Conservation (phyloP, 2,329 filamentous ascomycete genomes). For the Emmonsia crescens region DNA sequence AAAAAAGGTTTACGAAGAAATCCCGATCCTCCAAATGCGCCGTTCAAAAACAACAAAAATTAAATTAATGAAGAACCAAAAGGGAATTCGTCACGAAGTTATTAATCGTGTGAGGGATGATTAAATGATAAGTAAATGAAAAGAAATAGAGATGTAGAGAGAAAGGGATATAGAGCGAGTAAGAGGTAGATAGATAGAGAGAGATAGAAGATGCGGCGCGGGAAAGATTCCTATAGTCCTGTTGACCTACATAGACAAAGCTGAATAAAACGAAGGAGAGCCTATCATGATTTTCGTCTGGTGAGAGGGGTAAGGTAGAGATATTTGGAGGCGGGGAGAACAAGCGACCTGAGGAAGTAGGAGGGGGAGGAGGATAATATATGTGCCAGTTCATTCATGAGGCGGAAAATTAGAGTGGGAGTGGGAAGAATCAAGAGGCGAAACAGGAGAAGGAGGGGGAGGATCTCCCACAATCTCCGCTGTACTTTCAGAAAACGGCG, state of each 20-base stretch:
- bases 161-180: neutral
- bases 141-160: neutral
- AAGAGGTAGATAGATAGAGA: neutral
- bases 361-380: neutral
- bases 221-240: neutral
- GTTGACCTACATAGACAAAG: neutral
- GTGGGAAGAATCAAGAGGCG: neutral
- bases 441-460: slow-evolving; percentile 8
- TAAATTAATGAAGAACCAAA: neutral
- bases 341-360: neutral
- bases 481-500: slow-evolving; percentile 31
- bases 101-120: neutral
- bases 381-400: neutral
- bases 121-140: slow-evolving; percentile 2
- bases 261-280: neutral
- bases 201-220: neutral
- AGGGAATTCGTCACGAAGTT: slow-evolving; percentile 5
- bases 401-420: neutral
- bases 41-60: slow-evolving; percentile 1
- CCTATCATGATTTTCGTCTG: slow-evolving; percentile 6
- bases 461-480: slow-evolving; percentile 35
- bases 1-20: neutral
- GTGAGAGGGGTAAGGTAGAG: neutral
- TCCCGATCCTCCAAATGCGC: slow-evolving; percentile 5
- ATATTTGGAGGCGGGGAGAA: neutral